Conservation (phyloP, 768 basidiomycete species). For the Russula sp. region DNA sequence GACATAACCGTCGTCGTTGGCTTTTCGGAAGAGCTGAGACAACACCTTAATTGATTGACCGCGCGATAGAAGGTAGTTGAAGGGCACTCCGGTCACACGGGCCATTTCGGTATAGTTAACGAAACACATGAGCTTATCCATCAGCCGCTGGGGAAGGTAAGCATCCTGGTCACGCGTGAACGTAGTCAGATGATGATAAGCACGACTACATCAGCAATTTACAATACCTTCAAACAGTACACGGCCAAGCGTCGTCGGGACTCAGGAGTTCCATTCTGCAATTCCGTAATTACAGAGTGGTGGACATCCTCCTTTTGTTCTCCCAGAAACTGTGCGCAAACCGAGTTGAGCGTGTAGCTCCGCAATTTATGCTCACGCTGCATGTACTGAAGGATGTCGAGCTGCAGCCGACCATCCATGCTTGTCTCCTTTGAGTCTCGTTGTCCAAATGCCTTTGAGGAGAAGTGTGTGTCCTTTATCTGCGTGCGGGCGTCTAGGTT, state of each 20-base stretch:
- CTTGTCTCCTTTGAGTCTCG: constrained; percentile 93
- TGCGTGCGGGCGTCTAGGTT: constrained; percentile 68
- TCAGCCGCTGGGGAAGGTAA: constrained; percentile 90
- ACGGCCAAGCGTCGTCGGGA: constrained; percentile 90
- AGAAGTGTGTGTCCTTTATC: constrained; percentile 93
- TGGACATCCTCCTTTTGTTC: constrained; percentile 99
- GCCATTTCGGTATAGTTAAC: constrained; percentile 99
- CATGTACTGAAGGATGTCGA: constrained; percentile 97
- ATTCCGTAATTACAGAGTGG: constrained; percentile 94
- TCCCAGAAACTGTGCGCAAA: constrained; percentile 95
- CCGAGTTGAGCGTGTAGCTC: constrained; percentile 95
- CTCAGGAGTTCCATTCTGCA: constrained; percentile 96
- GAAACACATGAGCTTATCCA: constrained; percentile 99
- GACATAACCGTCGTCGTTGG: constrained; percentile 87
- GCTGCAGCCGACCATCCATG: constrained; percentile 89
- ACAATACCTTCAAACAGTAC: constrained; percentile 90
- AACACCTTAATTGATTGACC: constrained; percentile 99
- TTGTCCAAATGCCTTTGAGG: constrained; percentile 95
- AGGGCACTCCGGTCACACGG: constrained; percentile 99
- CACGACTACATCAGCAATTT: background rate
- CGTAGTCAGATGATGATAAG: background rate
- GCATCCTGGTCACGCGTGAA: constrained; percentile 64
- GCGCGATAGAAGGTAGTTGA: constrained; percentile 89
- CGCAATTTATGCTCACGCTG: constrained; percentile 97
- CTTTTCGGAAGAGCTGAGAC: constrained; percentile 91